Conservation (phyloP, 495 filamentous ascomycete species). For the Massariosphaeria phaeospora region DNA sequence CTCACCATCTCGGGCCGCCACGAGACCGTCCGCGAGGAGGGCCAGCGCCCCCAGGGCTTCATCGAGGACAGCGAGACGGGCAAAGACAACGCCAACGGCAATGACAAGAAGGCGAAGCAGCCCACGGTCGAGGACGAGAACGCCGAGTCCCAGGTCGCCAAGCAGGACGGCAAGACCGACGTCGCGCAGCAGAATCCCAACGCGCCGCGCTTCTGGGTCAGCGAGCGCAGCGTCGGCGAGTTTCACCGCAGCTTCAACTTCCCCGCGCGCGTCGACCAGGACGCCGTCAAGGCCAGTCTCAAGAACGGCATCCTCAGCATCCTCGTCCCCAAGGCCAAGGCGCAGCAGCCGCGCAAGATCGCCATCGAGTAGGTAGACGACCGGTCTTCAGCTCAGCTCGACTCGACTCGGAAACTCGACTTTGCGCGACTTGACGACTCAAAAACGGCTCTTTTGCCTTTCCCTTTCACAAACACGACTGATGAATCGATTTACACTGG, state of each 20-base stretch:
- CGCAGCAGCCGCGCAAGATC: constrained; percentile 51
- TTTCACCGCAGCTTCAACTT: constrained; percentile 80
- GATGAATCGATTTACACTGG: too few species aligned
- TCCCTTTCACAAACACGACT: too few species aligned
- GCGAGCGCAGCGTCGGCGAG: constrained; percentile 73
- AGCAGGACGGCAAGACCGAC: constrained; percentile 28
- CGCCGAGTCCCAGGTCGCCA: constrained; percentile 6
- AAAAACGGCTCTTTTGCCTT: too few species aligned
- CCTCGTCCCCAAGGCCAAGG: constrained; percentile 69
- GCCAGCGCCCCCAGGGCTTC: constrained; percentile 41
- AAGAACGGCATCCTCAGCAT: constrained; percentile 71
- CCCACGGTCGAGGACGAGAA: constrained; percentile 63
- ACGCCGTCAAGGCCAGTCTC: constrained; percentile 66
- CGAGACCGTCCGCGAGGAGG: constrained; percentile 45
- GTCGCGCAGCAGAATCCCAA: constrained; percentile 38
- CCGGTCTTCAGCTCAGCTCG: too few species aligned
- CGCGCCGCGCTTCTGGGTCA: constrained; percentile 65
- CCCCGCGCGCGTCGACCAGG: constrained; percentile 67
- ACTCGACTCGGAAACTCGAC: too few species aligned
- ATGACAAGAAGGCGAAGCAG: constrained; percentile 41
- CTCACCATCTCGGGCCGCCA: constrained; percentile 66
- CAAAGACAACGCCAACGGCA: not conserved
- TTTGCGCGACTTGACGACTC: too few species aligned
- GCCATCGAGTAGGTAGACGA: constrained; percentile 57
- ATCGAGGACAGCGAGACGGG: constrained; percentile 22